Evolutionary conservation across 495 filamentous ascomycete species (phyloP), one percentile per base, ranked within the genome.

Genomic region (Annulohypoxylon maeteangense): DNA sequence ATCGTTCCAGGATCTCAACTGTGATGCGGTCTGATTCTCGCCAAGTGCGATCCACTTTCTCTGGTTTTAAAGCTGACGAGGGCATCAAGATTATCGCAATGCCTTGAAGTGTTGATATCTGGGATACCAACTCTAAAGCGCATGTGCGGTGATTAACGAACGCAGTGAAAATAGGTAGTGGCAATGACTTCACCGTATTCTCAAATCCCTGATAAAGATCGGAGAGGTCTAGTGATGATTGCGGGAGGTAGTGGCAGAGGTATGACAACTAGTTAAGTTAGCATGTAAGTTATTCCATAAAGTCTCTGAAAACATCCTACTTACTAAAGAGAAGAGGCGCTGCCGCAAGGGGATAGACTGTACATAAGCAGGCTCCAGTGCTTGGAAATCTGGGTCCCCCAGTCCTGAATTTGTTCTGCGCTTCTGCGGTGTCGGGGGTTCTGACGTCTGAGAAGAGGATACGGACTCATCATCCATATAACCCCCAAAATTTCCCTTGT

Each of bases 121-220:
- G 84, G 2, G 80, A 77, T 27, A 87, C 76, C 14, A 80, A 65
- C 0, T 86, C 83, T 0, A 92, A 81, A 5, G 79, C 71, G 0
- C 81, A 80, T 4, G 75, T 61, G 29, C 72, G 61, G 48, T 87
- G 83, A 25, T 86, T 86, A 69, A 95, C 79, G 59, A 97, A 87
- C n/a, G 89, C 79, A 40, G 88, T 84, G 78, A 96, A 97, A n/a
- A 87, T 76, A 0, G 89, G 85, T 0, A 94, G 83, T 0, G 92
- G 87, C 2, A 94, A 83, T 25, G 83, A 83, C 16, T 88, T 85
- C 18, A 95, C 84, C 62, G 87, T 86, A 40, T 90, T 87, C 55
- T 87, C 84, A 65, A 90, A 91, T 18, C 85, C 79, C 62, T 90
- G 85, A 79, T 93, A 94, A 67, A 96, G 87, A 5, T 88, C 86